Conservation (phyloP, 2,329 filamentous ascomycete genomes). For the Neonectria faginata region DNA sequence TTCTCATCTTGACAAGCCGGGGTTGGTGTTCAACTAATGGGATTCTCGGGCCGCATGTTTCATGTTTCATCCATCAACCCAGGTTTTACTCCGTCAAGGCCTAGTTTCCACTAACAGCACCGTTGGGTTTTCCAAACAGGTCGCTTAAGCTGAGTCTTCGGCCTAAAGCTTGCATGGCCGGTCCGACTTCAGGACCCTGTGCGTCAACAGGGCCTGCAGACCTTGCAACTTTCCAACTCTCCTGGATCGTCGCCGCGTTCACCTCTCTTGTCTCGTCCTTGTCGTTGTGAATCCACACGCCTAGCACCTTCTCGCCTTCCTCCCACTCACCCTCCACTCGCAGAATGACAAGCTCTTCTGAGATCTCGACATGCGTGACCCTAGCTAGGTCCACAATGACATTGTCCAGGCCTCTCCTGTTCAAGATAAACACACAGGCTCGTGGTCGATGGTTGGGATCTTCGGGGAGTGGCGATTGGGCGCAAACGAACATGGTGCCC, state of each 20-base stretch:
- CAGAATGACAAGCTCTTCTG: slow-evolving; percentile 65
- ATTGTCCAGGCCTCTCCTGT: slow-evolving; percentile 77
- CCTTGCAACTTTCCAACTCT: slow-evolving; percentile 56
- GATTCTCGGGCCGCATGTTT: neutral
- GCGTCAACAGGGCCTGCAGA: slow-evolving; percentile 46
- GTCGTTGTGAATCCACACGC: slow-evolving; percentile 67
- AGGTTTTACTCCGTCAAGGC: slow-evolving; percentile 2
- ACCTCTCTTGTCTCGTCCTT: slow-evolving; percentile 57
- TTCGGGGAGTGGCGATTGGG: slow-evolving; percentile 61
- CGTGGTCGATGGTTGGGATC: slow-evolving; percentile 51
- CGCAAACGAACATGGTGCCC: slow-evolving; percentile 89
- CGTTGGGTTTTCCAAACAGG: slow-evolving; percentile 55
- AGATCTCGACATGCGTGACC: slow-evolving; percentile 73
- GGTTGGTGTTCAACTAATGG: neutral
- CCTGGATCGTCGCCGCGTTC: slow-evolving; percentile 57
- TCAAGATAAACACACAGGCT: slow-evolving; percentile 77
- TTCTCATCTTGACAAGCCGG: slow-evolving; percentile 12
- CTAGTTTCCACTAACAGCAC: slow-evolving; percentile 37
- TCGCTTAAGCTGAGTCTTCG: slow-evolving; percentile 59
- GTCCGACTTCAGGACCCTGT: slow-evolving; percentile 52
- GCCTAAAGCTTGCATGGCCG: slow-evolving; percentile 59
- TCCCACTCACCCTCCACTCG: slow-evolving; percentile 53
- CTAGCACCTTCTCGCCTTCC: slow-evolving; percentile 58
- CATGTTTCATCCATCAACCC: neutral
- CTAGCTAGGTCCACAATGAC: slow-evolving; percentile 73